A percentile compares a stretch with the other conserved stretches of the same genome.
phyloP scores from a whole-genome alignment of 2,329 filamentous ascomycete species.

The Whalleya microplaca region DNA sequence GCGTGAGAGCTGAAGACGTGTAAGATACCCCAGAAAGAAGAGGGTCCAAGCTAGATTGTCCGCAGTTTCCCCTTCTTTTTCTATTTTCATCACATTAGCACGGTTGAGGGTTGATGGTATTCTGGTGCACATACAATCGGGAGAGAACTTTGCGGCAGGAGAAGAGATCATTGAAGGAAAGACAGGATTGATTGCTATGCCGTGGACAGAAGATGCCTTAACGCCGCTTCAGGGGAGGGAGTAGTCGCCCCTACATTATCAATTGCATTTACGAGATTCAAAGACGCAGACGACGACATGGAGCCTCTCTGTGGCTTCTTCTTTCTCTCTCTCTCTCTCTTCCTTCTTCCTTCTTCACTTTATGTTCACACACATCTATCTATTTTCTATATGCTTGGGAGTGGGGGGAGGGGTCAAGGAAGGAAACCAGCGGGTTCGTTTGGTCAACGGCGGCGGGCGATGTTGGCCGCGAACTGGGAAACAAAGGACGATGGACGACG shows the following conservation, averaged over 20 bases:
- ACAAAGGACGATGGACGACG: not conserved
- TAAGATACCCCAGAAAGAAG: slow-evolving; percentile 30
- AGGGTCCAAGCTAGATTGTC: slow-evolving; percentile 28
- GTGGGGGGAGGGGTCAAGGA: not conserved
- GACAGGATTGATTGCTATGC: no score
- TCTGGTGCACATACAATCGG: slow-evolving; percentile 10
- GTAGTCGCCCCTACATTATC: not conserved
- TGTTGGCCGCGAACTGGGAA: not conserved
- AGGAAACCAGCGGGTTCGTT: not conserved
- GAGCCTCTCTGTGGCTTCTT: not conserved
- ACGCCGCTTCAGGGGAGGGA: not conserved
- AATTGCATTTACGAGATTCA: not conserved
- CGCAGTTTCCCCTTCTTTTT: slow-evolving; percentile 10
- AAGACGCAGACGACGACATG: not conserved
- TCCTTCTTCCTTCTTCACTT: not conserved
- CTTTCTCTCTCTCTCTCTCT: not conserved
- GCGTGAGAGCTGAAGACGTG: slow-evolving; percentile 10
- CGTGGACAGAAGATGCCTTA: not conserved
- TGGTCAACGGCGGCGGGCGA: not conserved
- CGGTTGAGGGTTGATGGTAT: slow-evolving; percentile 17
- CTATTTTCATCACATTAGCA: slow-evolving; percentile 13
- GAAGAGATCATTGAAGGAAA: not conserved
- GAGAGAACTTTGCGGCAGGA: no score
- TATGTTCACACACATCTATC: slow-evolving; percentile 15
- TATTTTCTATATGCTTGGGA: slow-evolving; percentile 30